Evolutionary conservation across 192 early-diverging fungal genomes (phyloP), one percentile per base, ranked within the genome.

Genomic region (Mortierella alpina): DNA sequence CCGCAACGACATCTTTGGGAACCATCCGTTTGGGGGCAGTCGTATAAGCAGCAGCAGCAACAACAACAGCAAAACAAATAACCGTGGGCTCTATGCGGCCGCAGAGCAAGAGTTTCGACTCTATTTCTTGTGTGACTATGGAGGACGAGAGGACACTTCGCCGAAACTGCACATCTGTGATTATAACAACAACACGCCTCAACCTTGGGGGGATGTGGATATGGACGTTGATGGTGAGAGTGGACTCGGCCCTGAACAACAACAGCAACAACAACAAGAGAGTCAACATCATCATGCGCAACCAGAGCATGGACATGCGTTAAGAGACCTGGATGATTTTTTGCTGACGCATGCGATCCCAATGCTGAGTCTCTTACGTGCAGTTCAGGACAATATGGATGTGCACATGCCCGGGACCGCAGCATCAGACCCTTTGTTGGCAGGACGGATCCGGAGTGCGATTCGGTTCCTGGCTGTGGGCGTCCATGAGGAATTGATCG

Each of bases 61-160:
- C 4, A 31, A 11, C 14, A 22, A 39, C 14, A 47, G 13, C 14
- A 17, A 10, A 8, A 40, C 57, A 39, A 59, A 39, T 1, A 15
- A 59, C 14, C 18, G 17, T 52, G 23, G 14, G 6, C 40, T 52
- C n/a, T 4, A 14, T 47, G 42, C 22, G 18, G 17, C 17, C 45
- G 10, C 8, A 48, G 40, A 49, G 1, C 20, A 69, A 14, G 56
- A 66, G 12, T 66, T 64, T 45, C 50, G 65, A 49, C 51, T 75
- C 8, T 70, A 68, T 44, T 78, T 78, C 13, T 49, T 78, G 54
- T 78, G 75, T 18, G 68, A 70, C 44, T 78, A 78, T 70, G 66
- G 51, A 12, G 53, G 53, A 44, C 17, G 18, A 39, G 48, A 63
- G 2, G 49, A 66, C 14, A 13, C 15, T 0, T 22, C 40, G 2